Evolutionary conservation across 805 yeast species (phyloP).

Genomic region (Dipodascus albidus): DNA sequence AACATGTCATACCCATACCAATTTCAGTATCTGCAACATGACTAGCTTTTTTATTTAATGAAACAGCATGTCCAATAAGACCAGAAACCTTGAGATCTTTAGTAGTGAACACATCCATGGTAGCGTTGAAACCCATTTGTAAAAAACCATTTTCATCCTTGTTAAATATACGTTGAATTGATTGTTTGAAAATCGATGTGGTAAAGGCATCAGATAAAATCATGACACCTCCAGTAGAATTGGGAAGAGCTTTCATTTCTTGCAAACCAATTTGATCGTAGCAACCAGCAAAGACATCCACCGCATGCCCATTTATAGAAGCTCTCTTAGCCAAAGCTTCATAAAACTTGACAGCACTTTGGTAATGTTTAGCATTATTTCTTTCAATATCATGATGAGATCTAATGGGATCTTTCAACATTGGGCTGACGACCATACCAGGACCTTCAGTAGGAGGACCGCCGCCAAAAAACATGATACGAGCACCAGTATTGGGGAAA

Average conservation of each 20-base stretch:
- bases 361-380: constrained; percentile 76
- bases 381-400: constrained; percentile 91
- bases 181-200: constrained; percentile 87
- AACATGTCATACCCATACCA: constrained; percentile 82
- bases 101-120: constrained; percentile 73
- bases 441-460: constrained; percentile 91
- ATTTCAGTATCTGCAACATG: constrained; percentile 79
- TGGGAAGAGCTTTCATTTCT: constrained; percentile 82
- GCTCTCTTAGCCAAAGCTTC: constrained; percentile 63
- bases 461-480: constrained; percentile 75
- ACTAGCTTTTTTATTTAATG: constrained; percentile 47
- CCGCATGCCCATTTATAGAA: constrained; percentile 61
- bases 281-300: constrained; percentile 90
- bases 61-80: constrained; percentile 78
- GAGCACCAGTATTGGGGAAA: constrained; percentile 75
- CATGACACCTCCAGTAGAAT: constrained; percentile 82
- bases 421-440: constrained; percentile 79
- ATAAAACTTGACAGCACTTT: constrained; percentile 75
- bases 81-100: constrained; percentile 80
- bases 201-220: constrained; percentile 88
- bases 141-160: constrained; percentile 78
- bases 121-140: constrained; percentile 77
- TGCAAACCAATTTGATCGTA: constrained; percentile 92
- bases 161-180: constrained; percentile 71
- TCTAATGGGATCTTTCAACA: constrained; percentile 85